A percentile compares a stretch with the other conserved stretches of the same genome.
phyloP scores from a whole-genome alignment of 2,329 filamentous ascomycete species.

The Lecanoromycetidae sp. region DNA sequence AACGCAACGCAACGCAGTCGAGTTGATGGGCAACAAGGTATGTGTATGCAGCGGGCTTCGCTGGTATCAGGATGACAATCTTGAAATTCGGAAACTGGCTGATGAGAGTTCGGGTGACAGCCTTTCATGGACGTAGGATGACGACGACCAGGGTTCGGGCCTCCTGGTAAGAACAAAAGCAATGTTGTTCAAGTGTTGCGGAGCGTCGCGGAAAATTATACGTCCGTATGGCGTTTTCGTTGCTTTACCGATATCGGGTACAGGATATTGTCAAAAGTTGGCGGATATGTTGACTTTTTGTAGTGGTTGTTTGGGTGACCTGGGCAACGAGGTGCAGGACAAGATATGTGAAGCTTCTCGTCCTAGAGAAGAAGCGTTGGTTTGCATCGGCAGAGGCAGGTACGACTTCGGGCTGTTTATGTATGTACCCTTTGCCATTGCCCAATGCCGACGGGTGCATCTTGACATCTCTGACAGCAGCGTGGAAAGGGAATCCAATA shows the following conservation, averaged over 20 bases:
- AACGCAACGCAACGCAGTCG: no score
- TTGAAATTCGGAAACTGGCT: no score
- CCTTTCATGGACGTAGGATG: no score
- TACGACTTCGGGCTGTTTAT: background rate
- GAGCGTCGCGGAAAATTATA: no score
- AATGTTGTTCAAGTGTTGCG: no score
- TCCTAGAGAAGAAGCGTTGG: background rate
- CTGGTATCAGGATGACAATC: no score
- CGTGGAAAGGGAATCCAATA: slow-evolving; percentile 5
- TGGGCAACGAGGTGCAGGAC: background rate
- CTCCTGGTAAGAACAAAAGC: no score
- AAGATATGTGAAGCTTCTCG: background rate
- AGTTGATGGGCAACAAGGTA: no score
- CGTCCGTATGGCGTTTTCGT: no score
- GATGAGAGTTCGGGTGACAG: no score
- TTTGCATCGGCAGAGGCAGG: background rate
- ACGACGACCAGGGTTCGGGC: no score
- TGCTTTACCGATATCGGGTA: slow-evolving; percentile 2
- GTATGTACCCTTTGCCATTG: background rate
- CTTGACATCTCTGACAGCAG: slow-evolving; percentile 10
- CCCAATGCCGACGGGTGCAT: slow-evolving; percentile 2
- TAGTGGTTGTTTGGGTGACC: background rate
- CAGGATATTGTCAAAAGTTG: background rate
- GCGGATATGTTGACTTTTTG: background rate
- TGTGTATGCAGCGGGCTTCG: no score